These are phyloP conservation scores for Incumbomyces delicatus DNA, from an alignment of 2,329 filamentous ascomycete species.

Conservation along the genomic window DNA sequence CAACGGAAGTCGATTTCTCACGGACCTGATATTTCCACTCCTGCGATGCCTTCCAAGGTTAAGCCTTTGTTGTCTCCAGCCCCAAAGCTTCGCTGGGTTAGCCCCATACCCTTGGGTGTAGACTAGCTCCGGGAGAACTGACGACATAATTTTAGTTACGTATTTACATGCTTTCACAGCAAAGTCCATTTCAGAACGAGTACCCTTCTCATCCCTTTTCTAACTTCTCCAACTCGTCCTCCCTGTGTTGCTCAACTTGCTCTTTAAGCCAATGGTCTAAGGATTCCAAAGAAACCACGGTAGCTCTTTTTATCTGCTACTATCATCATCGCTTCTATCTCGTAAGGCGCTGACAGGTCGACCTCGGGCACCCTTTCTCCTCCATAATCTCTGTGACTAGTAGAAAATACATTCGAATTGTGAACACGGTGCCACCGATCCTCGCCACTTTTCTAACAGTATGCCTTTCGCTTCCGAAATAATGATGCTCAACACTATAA, in stretches of 20 bases:
- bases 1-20: too few species aligned
- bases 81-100: too few species aligned
- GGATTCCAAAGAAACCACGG: conserved; percentile 62
- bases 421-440: conserved; percentile 56
- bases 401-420: conserved; percentile 70
- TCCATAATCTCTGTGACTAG: conserved; percentile 57
- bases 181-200: conserved; percentile 6
- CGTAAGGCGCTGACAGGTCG: conserved; percentile 66
- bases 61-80: too few species aligned
- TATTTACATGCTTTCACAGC: too few species aligned
- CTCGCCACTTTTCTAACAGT: conserved; percentile 53
- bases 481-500: conserved; percentile 61
- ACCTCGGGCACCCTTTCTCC: conserved; percentile 69
- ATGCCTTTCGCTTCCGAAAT: conserved; percentile 69
- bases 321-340: conserved; percentile 73
- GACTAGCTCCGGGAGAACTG: too few species aligned
- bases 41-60: too few species aligned
- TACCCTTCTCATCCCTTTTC: conserved; percentile 15
- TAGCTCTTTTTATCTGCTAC: conserved; percentile 65
- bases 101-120: too few species aligned
- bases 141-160: too few species aligned
- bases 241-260: conserved; percentile 44
- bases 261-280: conserved; percentile 64
- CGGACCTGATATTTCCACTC: too few species aligned
- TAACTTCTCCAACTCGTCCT: conserved; percentile 14